phyloP scores from a whole-genome alignment of 1,284 basidiomycete genomes.

The Chiua sp. region DNA sequence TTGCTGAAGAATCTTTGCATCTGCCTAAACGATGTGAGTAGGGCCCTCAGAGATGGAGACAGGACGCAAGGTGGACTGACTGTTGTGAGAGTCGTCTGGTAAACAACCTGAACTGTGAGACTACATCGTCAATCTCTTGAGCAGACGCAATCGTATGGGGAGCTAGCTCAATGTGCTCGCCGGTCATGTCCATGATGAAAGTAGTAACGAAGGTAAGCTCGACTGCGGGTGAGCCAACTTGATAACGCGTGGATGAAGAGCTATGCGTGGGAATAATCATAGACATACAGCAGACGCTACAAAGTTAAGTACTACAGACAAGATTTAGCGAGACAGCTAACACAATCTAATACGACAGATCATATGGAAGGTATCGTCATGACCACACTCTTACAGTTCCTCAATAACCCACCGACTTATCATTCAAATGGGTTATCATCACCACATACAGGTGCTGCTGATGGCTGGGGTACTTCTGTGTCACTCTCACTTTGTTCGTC shows the following conservation, averaged over 20 bases:
- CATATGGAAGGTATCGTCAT: slow-evolving; percentile 27
- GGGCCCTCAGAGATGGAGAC: neutral
- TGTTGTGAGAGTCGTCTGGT: slow-evolving; percentile 31
- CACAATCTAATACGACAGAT: slow-evolving; percentile 31
- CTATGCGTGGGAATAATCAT: slow-evolving; percentile 35
- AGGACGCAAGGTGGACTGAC: slow-evolving; percentile 15
- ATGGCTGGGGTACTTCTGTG: slow-evolving; percentile 32
- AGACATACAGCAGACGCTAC: slow-evolving; percentile 31
- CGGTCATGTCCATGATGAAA: slow-evolving; percentile 25
- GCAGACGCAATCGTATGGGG: slow-evolving; percentile 20
- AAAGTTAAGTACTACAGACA: slow-evolving; percentile 32
- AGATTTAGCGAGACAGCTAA: slow-evolving; percentile 36
- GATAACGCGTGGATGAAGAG: neutral
- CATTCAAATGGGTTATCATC: slow-evolving; percentile 66
- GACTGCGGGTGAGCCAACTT: neutral
- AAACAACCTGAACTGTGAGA: slow-evolving; percentile 38
- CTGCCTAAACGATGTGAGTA: slow-evolving; percentile 34
- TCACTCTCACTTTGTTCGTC: slow-evolving; percentile 44
- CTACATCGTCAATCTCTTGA: slow-evolving; percentile 38
- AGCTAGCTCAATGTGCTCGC: slow-evolving; percentile 19
- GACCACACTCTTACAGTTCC: slow-evolving; percentile 31
- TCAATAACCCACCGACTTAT: slow-evolving; percentile 4
- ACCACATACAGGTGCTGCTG: slow-evolving; percentile 40
- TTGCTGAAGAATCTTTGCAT: slow-evolving; percentile 39
- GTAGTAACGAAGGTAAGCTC: neutral